Evolutionary conservation across 768 basidiomycete species (phyloP).

Genomic region (Rhodotorula diobovata): DNA sequence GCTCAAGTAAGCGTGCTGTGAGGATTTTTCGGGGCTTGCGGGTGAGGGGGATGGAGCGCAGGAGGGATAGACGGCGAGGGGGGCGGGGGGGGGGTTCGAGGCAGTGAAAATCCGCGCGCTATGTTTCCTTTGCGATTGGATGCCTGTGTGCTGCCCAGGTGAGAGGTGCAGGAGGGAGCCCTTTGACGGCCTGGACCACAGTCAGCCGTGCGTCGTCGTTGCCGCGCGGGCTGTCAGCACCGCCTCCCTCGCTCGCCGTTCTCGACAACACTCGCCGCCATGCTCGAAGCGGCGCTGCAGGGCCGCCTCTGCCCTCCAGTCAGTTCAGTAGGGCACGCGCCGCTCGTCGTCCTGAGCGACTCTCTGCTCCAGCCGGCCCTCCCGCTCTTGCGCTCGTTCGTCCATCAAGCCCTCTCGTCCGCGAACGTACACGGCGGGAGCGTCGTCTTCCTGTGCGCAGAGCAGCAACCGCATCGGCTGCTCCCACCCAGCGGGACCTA

Average conservation of each 20-base stretch:
- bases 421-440: neutral
- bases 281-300: conserved; percentile 1
- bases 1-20: conserved; percentile 26
- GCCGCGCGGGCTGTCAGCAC: neutral
- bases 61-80: neutral
- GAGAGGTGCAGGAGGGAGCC: too few relatives aligned
- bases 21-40: neutral
- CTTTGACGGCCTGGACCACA: too few relatives aligned
- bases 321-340: neutral
- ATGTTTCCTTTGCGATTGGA: too few relatives aligned
- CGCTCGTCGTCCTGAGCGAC: conserved; percentile 32
- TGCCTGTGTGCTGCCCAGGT: too few relatives aligned
- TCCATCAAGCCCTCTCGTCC: conserved; percentile 9
- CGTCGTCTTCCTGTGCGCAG: neutral
- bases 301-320: neutral
- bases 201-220: neutral
- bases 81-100: neutral
- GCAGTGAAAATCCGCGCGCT: too few relatives aligned
- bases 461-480: neutral
- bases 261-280: neutral
- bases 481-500: neutral
- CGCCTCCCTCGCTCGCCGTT: neutral
- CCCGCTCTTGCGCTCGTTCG: conserved; percentile 18
- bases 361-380: conserved; percentile 33
- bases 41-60: too few relatives aligned